Evolutionary conservation across 192 early-diverging fungal species (phyloP), one percentile per base, ranked within the genome.

Genomic region (Backusella macrospora): DNA sequence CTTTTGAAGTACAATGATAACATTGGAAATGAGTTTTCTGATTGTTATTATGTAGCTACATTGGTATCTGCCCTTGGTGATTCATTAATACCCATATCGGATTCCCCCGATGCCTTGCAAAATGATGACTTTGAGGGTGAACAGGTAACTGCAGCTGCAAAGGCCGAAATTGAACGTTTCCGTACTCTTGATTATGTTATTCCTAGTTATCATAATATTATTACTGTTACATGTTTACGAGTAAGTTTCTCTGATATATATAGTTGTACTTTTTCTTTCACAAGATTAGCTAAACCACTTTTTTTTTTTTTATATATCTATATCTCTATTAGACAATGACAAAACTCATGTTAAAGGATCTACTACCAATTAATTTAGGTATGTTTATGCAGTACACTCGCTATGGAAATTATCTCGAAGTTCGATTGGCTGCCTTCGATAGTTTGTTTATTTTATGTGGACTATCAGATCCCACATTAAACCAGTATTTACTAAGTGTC

Each of bases 1-100:
- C 80, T 96, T n/a, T 83, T 98, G 65, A 82, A 88, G 47, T 95
- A 91, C 81, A 99, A 99, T 80, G 96, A 98, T 80, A 99, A 98
- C 75, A 90, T 92, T 55, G 90, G 91, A 62, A 98, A 97, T 77
- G 79, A 83, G 82, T 95, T 89, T 52, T 90, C 94, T 1, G 96
- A 97, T 68, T 85, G 86, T 70, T 93, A 92, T 68, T 97, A 90
- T 71, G 77, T 97, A 21, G 84, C 89, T 12, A 85, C 85, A 1
- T 75, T 96, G n/a, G 88, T 97, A n/a, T 86, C 84, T 12, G 86
- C 90, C 0, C 76, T 95, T 37, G 90, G 88, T 18, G 85, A 92
- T 73, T 74, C 89, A 0, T 80, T 95, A 14, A 82, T 93, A 37
- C 86, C 91, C 1, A 48, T 76, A 43, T 46, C 79, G 13, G 73